Evolutionary conservation across 2,329 filamentous ascomycete genomes (phyloP).

Genomic region (Aspergillus fijiensis): DNA sequence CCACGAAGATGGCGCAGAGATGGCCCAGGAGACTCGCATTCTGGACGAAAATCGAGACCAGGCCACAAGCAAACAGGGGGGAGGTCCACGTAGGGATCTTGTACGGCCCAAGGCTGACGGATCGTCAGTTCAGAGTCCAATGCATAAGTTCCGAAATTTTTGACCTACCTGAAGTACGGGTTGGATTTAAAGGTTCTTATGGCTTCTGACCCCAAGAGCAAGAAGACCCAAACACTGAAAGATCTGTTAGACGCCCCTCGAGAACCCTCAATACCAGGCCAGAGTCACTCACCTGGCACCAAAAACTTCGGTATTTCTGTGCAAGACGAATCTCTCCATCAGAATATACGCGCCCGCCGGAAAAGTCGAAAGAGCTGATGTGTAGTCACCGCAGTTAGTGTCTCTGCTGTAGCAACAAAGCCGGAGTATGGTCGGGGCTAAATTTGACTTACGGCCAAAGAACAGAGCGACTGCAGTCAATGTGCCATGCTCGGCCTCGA

Average conservation of each 20-base stretch:
- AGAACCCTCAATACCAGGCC: background rate
- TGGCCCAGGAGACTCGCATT: slow-evolving; percentile 84
- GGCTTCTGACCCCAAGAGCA: slow-evolving; percentile 79
- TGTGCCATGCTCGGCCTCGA: slow-evolving; percentile 90
- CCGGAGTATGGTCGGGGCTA: background rate
- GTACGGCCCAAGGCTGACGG: slow-evolving; percentile 54
- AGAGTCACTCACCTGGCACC: slow-evolving; percentile 68
- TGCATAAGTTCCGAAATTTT: background rate
- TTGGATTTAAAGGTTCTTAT: slow-evolving; percentile 81
- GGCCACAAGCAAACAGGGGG: slow-evolving; percentile 72
- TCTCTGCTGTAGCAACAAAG: slow-evolving; percentile 14
- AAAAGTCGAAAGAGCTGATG: slow-evolving; percentile 71
- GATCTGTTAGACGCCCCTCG: slow-evolving; percentile 12
- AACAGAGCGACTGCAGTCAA: slow-evolving; percentile 84
- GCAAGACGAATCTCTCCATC: slow-evolving; percentile 71
- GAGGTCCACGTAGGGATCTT: slow-evolving; percentile 91
- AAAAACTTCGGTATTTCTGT: slow-evolving; percentile 70
- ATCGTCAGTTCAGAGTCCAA: slow-evolving; percentile 17
- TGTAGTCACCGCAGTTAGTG: slow-evolving; percentile 10
- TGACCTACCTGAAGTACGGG: slow-evolving; percentile 66
- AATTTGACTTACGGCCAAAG: slow-evolving; percentile 71
- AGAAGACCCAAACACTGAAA: slow-evolving; percentile 83
- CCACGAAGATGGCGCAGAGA: slow-evolving; percentile 76
- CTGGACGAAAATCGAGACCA: slow-evolving; percentile 74
- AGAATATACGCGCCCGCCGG: slow-evolving; percentile 80